Conservation (phyloP, 306 rosid species). For the Cucurbita moschata region DNA sequence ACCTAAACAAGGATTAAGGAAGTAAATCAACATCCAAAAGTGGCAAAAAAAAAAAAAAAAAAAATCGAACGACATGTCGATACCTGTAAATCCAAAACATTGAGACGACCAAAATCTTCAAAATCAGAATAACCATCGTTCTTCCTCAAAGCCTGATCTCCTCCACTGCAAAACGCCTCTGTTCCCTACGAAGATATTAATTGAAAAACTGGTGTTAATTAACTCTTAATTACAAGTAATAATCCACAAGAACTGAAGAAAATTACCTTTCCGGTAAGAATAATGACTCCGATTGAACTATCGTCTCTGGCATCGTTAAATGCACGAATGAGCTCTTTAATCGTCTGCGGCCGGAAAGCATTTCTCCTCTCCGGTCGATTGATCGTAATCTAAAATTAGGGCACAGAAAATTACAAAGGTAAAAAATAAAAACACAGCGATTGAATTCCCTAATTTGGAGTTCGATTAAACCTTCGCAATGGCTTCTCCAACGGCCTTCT, state of each 20-base stretch:
- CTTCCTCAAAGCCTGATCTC: conserved; percentile 76
- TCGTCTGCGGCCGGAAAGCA: conserved; percentile 66
- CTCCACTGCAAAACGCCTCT: conserved; percentile 77
- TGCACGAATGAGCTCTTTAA: conserved; percentile 68
- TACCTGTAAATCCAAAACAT: conserved; percentile 87
- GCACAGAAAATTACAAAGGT: neutral
- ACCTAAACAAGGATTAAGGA: conserved; percentile 23
- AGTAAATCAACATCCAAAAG: neutral
- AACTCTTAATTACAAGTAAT: neutral
- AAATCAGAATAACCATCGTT: conserved; percentile 63
- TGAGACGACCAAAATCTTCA: conserved; percentile 56
- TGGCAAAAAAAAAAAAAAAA: too few relatives aligned
- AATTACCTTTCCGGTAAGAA: conserved; percentile 64
- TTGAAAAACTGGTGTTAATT: neutral
- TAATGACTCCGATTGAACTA: conserved; percentile 56
- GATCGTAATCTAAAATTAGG: conserved; percentile 37
- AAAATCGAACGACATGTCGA: neutral
- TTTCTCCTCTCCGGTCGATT: conserved; percentile 74
- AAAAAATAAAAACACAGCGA: neutral
- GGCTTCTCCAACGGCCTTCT: conserved; percentile 70
- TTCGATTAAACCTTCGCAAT: conserved; percentile 48
- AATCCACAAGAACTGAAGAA: too few relatives aligned
- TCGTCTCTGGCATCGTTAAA: conserved; percentile 74
- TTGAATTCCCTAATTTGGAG: neutral
- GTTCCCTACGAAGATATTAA: conserved; percentile 37